Evolutionary conservation across 148 eudicot species (phyloP).

Genomic region (Vaccinium macrocarpon): DNA sequence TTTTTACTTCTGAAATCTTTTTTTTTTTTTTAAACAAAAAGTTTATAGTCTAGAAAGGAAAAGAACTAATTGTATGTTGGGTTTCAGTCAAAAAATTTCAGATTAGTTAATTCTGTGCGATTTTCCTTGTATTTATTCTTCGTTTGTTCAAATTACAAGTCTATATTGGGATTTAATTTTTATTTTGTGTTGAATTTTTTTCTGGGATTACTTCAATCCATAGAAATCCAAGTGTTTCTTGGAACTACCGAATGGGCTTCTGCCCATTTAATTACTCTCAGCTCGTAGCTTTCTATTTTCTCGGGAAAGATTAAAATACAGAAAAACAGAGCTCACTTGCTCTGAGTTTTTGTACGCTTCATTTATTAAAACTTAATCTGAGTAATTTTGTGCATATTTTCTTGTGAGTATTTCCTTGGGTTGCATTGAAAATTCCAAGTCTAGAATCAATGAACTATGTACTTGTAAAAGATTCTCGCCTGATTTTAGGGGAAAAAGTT

Average conservation of each 20-base stretch:
- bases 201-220: background rate
- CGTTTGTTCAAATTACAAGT: background rate
- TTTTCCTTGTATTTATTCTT: background rate
- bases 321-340: conserved; percentile 2
- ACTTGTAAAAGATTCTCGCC: background rate
- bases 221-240: conserved; percentile 23
- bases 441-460: background rate
- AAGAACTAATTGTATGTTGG: too few relatives aligned
- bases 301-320: background rate
- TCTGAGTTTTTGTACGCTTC: conserved; percentile 20
- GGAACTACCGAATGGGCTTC: background rate
- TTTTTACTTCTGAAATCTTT: background rate
- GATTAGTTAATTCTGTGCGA: background rate
- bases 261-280: background rate
- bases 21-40: too few relatives aligned
- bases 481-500: too few relatives aligned
- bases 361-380: background rate
- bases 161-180: background rate
- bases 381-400: background rate
- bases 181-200: background rate
- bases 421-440: too few relatives aligned
- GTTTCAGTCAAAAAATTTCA: too few relatives aligned
- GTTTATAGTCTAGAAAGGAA: too few relatives aligned
- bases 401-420: background rate
- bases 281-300: conserved; percentile 19